A percentile compares a stretch with the other conserved stretches of the same genome.
Evolutionary conservation across 441 rosid species (phyloP).

Genomic region (Adansonia grandidieri): DNA sequence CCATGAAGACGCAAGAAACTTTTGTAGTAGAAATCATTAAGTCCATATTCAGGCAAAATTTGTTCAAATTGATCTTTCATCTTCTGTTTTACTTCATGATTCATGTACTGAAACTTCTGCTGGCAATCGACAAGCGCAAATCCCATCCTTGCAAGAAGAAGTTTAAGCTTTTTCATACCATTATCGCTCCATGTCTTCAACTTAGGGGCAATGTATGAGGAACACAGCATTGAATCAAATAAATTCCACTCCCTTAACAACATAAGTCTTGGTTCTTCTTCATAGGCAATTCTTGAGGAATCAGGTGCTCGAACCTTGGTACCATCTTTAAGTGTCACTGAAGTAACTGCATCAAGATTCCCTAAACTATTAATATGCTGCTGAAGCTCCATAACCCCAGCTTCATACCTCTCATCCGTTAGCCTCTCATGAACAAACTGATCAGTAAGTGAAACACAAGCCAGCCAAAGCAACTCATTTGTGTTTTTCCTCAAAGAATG

Average conservation of each 20-base stretch:
- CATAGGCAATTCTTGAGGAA: constrained; percentile 79
- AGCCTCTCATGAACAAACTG: constrained; percentile 96
- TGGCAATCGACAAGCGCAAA: constrained; percentile 90
- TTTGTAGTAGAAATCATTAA: constrained; percentile 79
- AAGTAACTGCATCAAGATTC: constrained; percentile 74
- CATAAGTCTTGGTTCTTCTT: constrained; percentile 90
- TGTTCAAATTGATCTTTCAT: constrained; percentile 88
- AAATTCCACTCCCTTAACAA: constrained; percentile 87
- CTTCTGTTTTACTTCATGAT: constrained; percentile 73
- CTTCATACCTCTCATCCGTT: constrained; percentile 92
- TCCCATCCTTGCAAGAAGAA: constrained; percentile 91
- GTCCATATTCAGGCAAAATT: constrained; percentile 85
- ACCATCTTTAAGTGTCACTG: constrained; percentile 85
- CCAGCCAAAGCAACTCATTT: constrained; percentile 87
- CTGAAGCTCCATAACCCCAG: constrained; percentile 96
- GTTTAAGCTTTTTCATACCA: constrained; percentile 88
- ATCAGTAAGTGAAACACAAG: constrained; percentile 91
- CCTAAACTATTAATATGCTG: constrained; percentile 88
- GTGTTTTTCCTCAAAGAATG: constrained; percentile 82
- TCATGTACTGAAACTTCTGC: constrained; percentile 95
- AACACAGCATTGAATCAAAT: constrained; percentile 94
- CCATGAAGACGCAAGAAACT: constrained; percentile 83
- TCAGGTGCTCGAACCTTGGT: constrained; percentile 87
- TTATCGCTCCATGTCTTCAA: constrained; percentile 95
- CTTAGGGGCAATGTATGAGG: constrained; percentile 79